Conservation (phyloP, 148 eudicot species). For the Linanthus parryae region DNA sequence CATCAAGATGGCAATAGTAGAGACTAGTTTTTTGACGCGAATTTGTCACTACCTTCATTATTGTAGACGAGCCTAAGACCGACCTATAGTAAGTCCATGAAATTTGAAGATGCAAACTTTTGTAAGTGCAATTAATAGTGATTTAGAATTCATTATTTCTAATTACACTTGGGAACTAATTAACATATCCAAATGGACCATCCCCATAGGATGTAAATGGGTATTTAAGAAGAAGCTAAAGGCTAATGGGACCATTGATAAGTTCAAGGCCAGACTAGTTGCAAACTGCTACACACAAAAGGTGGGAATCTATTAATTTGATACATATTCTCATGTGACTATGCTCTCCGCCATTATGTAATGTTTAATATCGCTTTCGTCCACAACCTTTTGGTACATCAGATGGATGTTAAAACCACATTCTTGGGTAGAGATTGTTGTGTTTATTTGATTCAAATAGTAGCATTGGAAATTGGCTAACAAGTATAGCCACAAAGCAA, state of each 20-base stretch:
- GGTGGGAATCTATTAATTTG: neutral
- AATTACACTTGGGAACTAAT: slow-evolving; percentile 1
- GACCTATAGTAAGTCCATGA: neutral
- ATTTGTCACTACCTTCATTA: neutral
- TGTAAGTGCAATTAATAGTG: neutral
- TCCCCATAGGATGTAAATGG: neutral
- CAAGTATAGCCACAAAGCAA: too few species aligned
- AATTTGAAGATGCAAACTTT: neutral
- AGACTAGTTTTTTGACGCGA: too few species aligned
- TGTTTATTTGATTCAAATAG: too few species aligned
- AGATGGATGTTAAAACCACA: neutral
- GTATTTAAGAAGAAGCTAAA: neutral
- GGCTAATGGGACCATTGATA: neutral
- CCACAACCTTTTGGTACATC: neutral
- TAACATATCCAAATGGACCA: neutral
- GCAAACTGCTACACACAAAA: neutral
- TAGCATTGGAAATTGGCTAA: too few species aligned
- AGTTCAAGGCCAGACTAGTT: neutral
- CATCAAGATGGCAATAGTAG: too few species aligned
- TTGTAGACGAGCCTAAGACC: neutral
- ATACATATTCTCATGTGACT: neutral
- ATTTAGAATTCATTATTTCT: neutral
- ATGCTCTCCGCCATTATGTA: neutral
- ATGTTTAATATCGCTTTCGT: neutral
- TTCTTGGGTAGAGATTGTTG: neutral